Base-by-base conservation (phyloP, 2,329 filamentous ascomycete genomes). In the Ciborinia camelliae region DNA sequence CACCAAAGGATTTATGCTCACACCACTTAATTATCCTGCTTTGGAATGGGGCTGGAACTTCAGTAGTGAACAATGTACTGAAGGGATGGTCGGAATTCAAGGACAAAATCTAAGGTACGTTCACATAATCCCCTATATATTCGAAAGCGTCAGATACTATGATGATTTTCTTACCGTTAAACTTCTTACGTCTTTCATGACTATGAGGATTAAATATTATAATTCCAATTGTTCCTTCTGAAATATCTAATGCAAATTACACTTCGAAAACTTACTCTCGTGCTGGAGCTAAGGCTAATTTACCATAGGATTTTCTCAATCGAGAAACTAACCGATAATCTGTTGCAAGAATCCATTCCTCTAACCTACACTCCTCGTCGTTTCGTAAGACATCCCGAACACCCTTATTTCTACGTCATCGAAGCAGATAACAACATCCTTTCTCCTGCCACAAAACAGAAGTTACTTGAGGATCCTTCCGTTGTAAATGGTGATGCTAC, bases 221-320 rank as follows among this genome's bases (percentile, higher is more conserved):
- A 81, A 81, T 82, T 84, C 88, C 91, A 96, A 96, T 96, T 96
- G 92, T 96, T 96, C 92, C 92, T 96, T 87, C 92, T 96, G 92
- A 96, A 76, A 69, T 77, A 77, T 71, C 67, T 67, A 50, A 55
- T 74, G 70, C 64, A 70, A 64, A 62, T n/a, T 41, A 48, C 51
- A 35, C 45, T 67, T 26, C 23, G 23, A 60, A 64, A 15, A 28
- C 35, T 14, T 43, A 55, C 14, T 35, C n/a, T 35, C n/a, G 18
- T 35, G n/a, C 4, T 18, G 26, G 20, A 54, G 20, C 10, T 58
- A 74, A 64, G 57, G 23, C 75, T 79, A 76, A 84, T 71, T 69
- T 68, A 37, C 30, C n/a, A 23, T 66, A 88, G 93, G 72, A 97
- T 98, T 67, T 97, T 98, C 75, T 90, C 91, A 0, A 90, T 97